Percentiles rank a stretch among this genome's conserved stretches.
phyloP scores from a whole-genome alignment of 805 yeast genomes.

The Candida ovalis region DNA sequence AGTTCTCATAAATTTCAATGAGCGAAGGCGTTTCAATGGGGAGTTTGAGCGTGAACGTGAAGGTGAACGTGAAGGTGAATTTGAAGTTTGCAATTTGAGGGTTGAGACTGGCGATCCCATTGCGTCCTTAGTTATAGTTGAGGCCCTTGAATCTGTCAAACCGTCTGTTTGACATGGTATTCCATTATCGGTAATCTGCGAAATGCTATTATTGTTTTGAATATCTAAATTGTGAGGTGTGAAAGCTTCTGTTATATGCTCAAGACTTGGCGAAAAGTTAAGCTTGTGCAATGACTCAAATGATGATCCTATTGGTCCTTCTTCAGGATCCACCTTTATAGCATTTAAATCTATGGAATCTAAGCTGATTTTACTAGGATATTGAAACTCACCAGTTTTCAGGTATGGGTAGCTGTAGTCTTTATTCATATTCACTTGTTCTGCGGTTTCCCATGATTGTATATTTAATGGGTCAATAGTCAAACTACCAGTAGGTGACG shows the following conservation, averaged over 20 bases:
- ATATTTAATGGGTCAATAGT: conserved; percentile 22
- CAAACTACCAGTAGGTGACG: conserved; percentile 9
- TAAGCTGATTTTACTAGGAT: background rate
- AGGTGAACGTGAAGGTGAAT: conserved; percentile 25
- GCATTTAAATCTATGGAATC: background rate
- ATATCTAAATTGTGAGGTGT: background rate
- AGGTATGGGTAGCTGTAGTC: background rate
- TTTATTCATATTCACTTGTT: background rate
- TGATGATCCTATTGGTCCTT: conserved; percentile 12
- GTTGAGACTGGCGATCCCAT: background rate
- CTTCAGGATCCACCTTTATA: conserved; percentile 6
- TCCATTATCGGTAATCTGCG: background rate
- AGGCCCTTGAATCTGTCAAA: background rate
- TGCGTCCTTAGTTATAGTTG: background rate
- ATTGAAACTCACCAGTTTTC: background rate
- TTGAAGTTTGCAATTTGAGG: conserved; percentile 5
- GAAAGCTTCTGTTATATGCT: background rate
- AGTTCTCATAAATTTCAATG: conserved; percentile 19
- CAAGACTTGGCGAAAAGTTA: conserved; percentile 7
- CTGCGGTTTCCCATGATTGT: background rate
- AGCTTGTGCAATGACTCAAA: conserved; percentile 10
- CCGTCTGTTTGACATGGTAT: background rate
- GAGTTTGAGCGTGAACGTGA: conserved; percentile 22
- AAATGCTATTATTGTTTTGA: too few species aligned
- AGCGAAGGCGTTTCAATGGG: conserved; percentile 25